Percentiles rank a stretch among this genome's conserved stretches.
These are phyloP conservation scores for Sugiyamaella paludigena DNA, from an alignment of 1,139 yeast species.

Conservation along the genomic window DNA sequence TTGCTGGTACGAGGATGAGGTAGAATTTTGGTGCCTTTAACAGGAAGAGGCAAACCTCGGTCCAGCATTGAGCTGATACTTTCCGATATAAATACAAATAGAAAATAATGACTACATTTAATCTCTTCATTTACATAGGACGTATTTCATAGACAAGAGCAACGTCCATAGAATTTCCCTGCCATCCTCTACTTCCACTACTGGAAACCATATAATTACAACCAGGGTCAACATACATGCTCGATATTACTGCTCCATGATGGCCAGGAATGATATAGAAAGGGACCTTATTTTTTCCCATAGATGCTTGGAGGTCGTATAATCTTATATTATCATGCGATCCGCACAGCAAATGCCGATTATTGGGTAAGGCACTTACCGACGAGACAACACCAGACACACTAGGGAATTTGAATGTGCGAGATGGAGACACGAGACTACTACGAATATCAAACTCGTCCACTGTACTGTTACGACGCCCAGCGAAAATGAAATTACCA, in stretches of 20 bases:
- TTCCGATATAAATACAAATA: neutral
- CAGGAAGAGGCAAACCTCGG: too few relatives aligned
- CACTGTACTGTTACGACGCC: slow-evolving; percentile 84
- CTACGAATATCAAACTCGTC: slow-evolving; percentile 78
- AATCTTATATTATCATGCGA: slow-evolving; percentile 86
- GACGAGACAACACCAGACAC: slow-evolving; percentile 92
- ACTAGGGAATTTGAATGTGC: slow-evolving; percentile 69
- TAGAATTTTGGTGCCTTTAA: too few relatives aligned
- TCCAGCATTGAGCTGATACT: too few relatives aligned
- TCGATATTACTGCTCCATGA: slow-evolving; percentile 66
- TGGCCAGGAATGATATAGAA: slow-evolving; percentile 61
- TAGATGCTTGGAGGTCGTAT: slow-evolving; percentile 65
- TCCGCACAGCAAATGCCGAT: slow-evolving; percentile 76
- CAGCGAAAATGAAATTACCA: slow-evolving; percentile 78
- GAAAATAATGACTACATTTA: too few relatives aligned
- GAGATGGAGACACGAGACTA: slow-evolving; percentile 52
- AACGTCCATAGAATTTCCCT: slow-evolving; percentile 73
- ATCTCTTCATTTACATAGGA: slow-evolving; percentile 23
- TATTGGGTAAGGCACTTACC: slow-evolving; percentile 77
- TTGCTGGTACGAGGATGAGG: too few relatives aligned
- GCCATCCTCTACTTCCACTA: slow-evolving; percentile 97
- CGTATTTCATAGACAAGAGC: slow-evolving; percentile 76
- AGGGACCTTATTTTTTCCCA: slow-evolving; percentile 43
- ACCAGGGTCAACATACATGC: slow-evolving; percentile 75
- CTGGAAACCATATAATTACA: slow-evolving; percentile 86